Evolutionary conservation across 2,329 filamentous ascomycete species (phyloP), one percentile per base, ranked within the genome.

Genomic region (Colletotrichum camelliae): DNA sequence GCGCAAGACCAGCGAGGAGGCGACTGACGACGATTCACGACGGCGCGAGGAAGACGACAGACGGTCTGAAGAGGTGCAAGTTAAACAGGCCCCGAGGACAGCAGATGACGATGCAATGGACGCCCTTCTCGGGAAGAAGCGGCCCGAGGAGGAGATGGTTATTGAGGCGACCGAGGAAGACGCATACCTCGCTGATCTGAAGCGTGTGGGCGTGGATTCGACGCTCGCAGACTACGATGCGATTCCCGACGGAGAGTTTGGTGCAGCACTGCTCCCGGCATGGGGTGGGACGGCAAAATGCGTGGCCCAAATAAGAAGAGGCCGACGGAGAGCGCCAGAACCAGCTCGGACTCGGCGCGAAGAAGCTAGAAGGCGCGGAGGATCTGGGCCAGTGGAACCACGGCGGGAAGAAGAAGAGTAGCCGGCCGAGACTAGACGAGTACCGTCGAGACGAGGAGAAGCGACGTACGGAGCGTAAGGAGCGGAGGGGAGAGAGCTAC

Each of bases 161-260:
- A 93, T 94, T 73, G 81, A 82, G 5, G 81, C 88, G 16, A 89
- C 88, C n/a, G 93, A 94, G 78, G 87, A 90, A 77, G 93, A 94
- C 75, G 92, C 92, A 4, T 96, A 95, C 80, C 88, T 88, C 37
- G 89, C 91, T 31, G 95, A 96, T 82, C 90, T 96, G 35, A 88
- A 90, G 15, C 87, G 90, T 31, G 93, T 95, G 1, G 96, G 95
- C 1, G 94, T 95, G 27, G 89, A 91, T 35, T 93, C 95, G 5
- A 94, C 93, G 0, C 87, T 98, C 21, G 94, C 95, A 39, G 95
- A 97, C 80, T 98, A 98, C 85, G 93, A 94, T 74, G 93, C 94
- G 15, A 94, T 98, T 77, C 96, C 97, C 0, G 95, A 98, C 18
- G 96, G 98, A 79, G 96, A 98, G 80, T 99, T 98, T 79, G 97